phyloP scores from a whole-genome alignment of 306 rosid species.

The Mimosa bimucronata region DNA sequence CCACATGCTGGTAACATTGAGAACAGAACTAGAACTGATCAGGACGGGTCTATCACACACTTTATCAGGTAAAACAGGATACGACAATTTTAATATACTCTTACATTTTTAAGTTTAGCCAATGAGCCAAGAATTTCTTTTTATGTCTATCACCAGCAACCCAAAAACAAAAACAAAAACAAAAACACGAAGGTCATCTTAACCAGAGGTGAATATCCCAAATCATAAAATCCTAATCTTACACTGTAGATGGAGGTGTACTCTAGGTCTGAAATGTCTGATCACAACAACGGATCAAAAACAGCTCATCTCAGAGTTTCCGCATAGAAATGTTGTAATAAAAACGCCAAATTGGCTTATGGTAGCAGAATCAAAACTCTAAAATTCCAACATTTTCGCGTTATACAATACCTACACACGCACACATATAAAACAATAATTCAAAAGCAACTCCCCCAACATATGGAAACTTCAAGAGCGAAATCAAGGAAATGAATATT shows the following conservation, averaged over 20 bases:
- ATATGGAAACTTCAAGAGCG: neutral
- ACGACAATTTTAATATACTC: neutral
- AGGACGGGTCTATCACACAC: constrained; percentile 3
- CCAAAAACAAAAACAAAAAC: too few relatives aligned
- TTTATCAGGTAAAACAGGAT: neutral
- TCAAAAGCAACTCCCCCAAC: neutral
- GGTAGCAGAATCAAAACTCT: constrained; percentile 18
- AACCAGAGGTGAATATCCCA: neutral
- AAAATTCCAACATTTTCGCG: constrained; percentile 3
- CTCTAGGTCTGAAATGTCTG: neutral
- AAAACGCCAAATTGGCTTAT: neutral
- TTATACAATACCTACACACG: neutral
- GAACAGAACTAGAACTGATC: neutral
- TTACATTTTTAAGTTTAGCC: neutral
- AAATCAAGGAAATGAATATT: neutral
- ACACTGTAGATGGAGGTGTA: neutral
- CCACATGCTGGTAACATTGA: neutral
- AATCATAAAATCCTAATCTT: neutral
- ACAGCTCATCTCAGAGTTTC: neutral
- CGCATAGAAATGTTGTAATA: neutral
- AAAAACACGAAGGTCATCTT: neutral
- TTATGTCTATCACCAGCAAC: neutral
- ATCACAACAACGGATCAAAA: neutral
- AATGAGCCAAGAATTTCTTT: neutral
- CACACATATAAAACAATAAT: neutral